Evolutionary conservation across 805 yeast genomes (phyloP), one percentile per base, ranked within the genome.

Genomic region (Candida insectorum): DNA sequence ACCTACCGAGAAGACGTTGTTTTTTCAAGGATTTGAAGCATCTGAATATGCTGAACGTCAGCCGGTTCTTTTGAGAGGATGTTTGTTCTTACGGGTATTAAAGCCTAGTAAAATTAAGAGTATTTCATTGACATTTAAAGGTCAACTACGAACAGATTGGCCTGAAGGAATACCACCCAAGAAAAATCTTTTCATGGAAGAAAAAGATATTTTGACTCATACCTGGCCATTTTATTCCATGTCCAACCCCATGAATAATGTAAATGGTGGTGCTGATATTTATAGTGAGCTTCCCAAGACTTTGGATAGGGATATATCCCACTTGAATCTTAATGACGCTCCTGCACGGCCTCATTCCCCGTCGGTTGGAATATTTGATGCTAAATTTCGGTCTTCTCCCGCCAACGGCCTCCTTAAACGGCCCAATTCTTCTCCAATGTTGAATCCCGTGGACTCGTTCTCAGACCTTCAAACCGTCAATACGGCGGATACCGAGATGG

Each of bases 161-260:
- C 97, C 97, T 3, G 97, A 93, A 51, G 98, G 98, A 2, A 89
- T 91, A 13, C 97, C 97, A 0, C 96, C 97, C 0, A 85, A 83
- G 52, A 79, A 79, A 44, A 65, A 67, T 12, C 83, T 79, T 10
- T 79, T 75, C 40, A 56, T 58, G 21, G 98, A 93, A 46, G 56
- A 71, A 15, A 75, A 73, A 41, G 83, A 75, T 33, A 53, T 89
- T 16, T 72, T 86, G 18, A 72, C 76, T 31, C 97, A 91, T 54
- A 78, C 84, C 5, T 93, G 98, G 98, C 93, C 95, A 0, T 87
- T 93, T 53, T 91, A 77, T 67, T 49, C 37, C 17, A 40, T 38
- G 40, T 43, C 59, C 31, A 36, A 46, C 42, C 51, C 39, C 18
- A 21, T 31, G 28, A 48, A 45, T 15, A 16, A 34, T 4, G 19